A percentile compares a stretch with the other conserved stretches of the same genome.
Evolutionary conservation across 169 alveolate species (phyloP).

Genomic region (Cryptosporidium viatorum): DNA sequence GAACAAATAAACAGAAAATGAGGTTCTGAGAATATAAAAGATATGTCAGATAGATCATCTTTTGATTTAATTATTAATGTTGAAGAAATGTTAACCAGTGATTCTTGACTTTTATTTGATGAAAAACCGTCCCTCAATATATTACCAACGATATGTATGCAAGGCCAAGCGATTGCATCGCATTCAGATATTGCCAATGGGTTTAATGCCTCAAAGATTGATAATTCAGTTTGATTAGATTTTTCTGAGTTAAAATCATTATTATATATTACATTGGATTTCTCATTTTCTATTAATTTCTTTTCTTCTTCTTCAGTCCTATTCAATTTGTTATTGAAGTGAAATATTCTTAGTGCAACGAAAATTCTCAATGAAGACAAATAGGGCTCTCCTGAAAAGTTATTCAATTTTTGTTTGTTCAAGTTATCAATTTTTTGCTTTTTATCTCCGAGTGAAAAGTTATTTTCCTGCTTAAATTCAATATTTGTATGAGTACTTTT

Average conservation of each 20-base stretch:
- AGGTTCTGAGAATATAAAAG: slow-evolving; percentile 71
- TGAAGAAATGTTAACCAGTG: slow-evolving; percentile 44
- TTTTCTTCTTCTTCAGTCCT: slow-evolving; percentile 46
- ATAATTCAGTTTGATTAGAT: neutral
- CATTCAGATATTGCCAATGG: slow-evolving; percentile 56
- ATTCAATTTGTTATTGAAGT: slow-evolving; percentile 16
- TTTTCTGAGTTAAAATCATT: slow-evolving; percentile 5
- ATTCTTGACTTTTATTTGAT: slow-evolving; percentile 61
- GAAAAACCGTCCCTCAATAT: slow-evolving; percentile 58
- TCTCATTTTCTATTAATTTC: slow-evolving; percentile 9
- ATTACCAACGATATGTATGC: slow-evolving; percentile 57
- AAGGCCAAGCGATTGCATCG: slow-evolving; percentile 71
- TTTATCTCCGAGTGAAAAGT: neutral
- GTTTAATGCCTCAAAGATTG: neutral
- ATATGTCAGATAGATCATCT: slow-evolving; percentile 49
- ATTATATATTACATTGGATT: neutral
- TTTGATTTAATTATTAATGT: slow-evolving; percentile 58
- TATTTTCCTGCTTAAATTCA: neutral
- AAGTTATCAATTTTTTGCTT: neutral
- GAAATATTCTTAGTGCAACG: slow-evolving; percentile 61
- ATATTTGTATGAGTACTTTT: neutral
- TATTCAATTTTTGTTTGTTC: slow-evolving; percentile 23
- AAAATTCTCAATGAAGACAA: slow-evolving; percentile 54
- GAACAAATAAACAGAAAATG: slow-evolving; percentile 58
- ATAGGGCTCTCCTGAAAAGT: slow-evolving; percentile 44